Percentiles rank a stretch among this genome's conserved stretches.
Conservation (phyloP, 352 stramenopile genomes). For the Phytophthora aleatoria region DNA sequence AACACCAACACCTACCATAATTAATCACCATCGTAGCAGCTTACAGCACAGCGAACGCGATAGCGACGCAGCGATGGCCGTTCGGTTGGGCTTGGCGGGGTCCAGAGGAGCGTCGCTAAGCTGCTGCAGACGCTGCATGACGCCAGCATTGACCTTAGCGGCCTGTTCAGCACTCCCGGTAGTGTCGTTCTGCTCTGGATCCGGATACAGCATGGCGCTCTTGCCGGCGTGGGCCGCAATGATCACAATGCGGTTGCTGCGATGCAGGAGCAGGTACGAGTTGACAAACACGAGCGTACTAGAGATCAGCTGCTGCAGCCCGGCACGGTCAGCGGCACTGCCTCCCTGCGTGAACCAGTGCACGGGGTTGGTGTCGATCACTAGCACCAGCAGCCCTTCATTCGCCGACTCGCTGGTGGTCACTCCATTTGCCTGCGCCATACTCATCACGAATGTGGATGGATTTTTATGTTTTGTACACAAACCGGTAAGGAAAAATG, state of each 20-base stretch:
- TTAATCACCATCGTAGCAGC: conserved; percentile 14
- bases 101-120: conserved; percentile 58
- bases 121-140: conserved; percentile 71
- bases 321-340: conserved; percentile 30
- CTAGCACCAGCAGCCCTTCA: conserved; percentile 76
- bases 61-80: conserved; percentile 75
- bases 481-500: background rate
- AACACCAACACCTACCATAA: background rate
- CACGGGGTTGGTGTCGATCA: conserved; percentile 82
- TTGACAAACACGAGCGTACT: conserved; percentile 88
- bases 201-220: conserved; percentile 78
- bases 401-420: conserved; percentile 18
- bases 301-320: conserved; percentile 72
- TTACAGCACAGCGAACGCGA: conserved; percentile 85
- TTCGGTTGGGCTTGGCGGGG: conserved; percentile 57
- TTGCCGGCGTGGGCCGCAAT: conserved; percentile 77
- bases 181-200: conserved; percentile 67
- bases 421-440: conserved; percentile 24
- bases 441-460: background rate
- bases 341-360: conserved; percentile 61
- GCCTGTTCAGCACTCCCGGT: conserved; percentile 73
- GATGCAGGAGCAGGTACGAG: conserved; percentile 84
- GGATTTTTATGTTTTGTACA: background rate
- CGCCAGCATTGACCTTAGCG: conserved; percentile 68
- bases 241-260: conserved; percentile 87